Conservation (phyloP, 176 grass and related monocot species). For the Paspalum notatum region DNA sequence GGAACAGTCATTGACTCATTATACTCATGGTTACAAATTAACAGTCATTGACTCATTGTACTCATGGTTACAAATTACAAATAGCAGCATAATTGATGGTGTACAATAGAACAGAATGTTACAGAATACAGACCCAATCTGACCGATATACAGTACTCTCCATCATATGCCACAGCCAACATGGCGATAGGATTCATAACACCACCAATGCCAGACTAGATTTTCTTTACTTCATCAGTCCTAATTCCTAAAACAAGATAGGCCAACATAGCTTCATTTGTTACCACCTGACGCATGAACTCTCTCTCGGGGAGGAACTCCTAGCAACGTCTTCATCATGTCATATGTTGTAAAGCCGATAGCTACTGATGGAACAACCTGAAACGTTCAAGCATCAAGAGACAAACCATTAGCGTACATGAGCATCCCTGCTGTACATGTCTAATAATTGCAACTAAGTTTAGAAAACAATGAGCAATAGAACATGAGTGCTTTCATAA, state of each 20-base stretch:
- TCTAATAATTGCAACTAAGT: background rate
- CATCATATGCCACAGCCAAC: background rate
- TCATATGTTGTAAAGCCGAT: constrained; percentile 98
- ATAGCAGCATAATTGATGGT: constrained; percentile 18
- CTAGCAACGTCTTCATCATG: constrained; percentile 82
- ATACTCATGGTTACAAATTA: constrained; percentile 23
- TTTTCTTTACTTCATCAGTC: background rate
- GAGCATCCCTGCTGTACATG: background rate
- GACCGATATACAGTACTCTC: background rate
- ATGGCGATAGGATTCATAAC: constrained; percentile 7
- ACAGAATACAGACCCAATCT: background rate
- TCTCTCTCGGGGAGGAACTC: constrained; percentile 73
- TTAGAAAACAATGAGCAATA: constrained; percentile 6
- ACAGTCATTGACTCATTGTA: too few relatives aligned
- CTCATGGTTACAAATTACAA: constrained; percentile 20
- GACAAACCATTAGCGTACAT: background rate
- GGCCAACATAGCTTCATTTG: constrained; percentile 8
- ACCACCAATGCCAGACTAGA: background rate
- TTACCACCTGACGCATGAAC: constrained; percentile 37
- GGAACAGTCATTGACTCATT: background rate
- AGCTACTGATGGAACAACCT: constrained; percentile 96
- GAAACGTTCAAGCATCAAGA: constrained; percentile 15
- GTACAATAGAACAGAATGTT: background rate
- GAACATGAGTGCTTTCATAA: constrained; percentile 7
- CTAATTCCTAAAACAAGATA: background rate